Percentiles rank a stretch among this genome's conserved stretches.
These are phyloP conservation scores for Cornus florida DNA, from an alignment of 148 eudicot genomes.

Conservation along the genomic window DNA sequence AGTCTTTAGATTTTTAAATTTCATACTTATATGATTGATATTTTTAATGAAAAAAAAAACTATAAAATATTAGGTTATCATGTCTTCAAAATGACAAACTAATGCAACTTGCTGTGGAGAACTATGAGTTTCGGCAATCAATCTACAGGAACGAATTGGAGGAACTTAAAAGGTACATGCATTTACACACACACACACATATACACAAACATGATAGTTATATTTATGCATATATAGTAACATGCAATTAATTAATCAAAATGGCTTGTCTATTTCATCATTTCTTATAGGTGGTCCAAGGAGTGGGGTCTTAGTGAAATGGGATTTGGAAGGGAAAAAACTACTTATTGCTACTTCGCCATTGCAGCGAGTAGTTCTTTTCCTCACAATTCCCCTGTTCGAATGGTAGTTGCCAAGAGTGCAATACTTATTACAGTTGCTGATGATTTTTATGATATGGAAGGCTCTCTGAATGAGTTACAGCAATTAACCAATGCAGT, in stretches of 20 bases:
- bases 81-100: constrained; percentile 26
- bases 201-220: not conserved
- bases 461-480: constrained; percentile 38
- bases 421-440: constrained; percentile 38
- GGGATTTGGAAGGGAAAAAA: constrained; percentile 52
- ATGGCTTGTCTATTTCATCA: not conserved
- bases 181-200: no score
- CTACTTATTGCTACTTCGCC: constrained; percentile 38
- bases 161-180: constrained; percentile 31
- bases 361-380: constrained; percentile 21
- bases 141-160: constrained; percentile 33
- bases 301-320: constrained; percentile 30
- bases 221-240: not conserved
- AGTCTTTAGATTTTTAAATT: not conserved
- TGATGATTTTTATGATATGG: constrained; percentile 50
- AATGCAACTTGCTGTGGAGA: constrained; percentile 35
- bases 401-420: constrained; percentile 33
- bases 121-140: constrained; percentile 30
- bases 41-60: not conserved
- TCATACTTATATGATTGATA: not conserved
- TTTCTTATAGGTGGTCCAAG: constrained; percentile 39
- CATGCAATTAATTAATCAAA: no score
- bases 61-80: constrained; percentile 18
- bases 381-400: constrained; percentile 27
- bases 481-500: constrained; percentile 33